Conservation (phyloP, 2,329 filamentous ascomycete genomes). For the Fusarium chaquense region DNA sequence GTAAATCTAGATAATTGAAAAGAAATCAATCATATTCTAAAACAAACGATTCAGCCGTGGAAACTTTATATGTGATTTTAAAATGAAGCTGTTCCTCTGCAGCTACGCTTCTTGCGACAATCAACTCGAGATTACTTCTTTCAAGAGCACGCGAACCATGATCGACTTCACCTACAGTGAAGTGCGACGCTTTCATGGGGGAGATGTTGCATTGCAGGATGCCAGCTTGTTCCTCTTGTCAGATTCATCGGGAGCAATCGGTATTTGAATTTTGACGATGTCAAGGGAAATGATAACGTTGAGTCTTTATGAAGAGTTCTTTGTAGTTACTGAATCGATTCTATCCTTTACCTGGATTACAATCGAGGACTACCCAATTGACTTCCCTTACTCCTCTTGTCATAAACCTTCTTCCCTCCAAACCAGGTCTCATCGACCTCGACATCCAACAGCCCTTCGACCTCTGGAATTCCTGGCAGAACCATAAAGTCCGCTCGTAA, state of each 20-base stretch:
- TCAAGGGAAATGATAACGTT: neutral
- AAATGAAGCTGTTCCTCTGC: neutral
- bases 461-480: neutral
- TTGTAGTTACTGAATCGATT: neutral
- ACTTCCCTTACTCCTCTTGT: neutral
- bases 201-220: no score
- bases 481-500: conserved; percentile 69
- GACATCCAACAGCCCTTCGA: conserved; percentile 17
- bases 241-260: neutral
- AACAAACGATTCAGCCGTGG: no score
- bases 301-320: no score
- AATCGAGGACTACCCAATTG: no score
- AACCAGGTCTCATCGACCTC: conserved; percentile 36
- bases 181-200: no score
- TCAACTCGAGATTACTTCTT: no score
- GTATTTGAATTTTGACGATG: neutral
- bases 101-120: no score
- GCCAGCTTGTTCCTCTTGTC: no score
- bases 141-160: no score
- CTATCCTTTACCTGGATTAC: neutral
- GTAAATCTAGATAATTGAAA: neutral
- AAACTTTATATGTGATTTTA: no score
- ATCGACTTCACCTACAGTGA: no score
- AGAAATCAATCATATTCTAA: neutral
- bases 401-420: conserved; percentile 9